Percentiles rank a stretch among this genome's conserved stretches.
Evolutionary conservation across 164 flowering plant species (phyloP).

Genomic region (Magnolia sinica): DNA sequence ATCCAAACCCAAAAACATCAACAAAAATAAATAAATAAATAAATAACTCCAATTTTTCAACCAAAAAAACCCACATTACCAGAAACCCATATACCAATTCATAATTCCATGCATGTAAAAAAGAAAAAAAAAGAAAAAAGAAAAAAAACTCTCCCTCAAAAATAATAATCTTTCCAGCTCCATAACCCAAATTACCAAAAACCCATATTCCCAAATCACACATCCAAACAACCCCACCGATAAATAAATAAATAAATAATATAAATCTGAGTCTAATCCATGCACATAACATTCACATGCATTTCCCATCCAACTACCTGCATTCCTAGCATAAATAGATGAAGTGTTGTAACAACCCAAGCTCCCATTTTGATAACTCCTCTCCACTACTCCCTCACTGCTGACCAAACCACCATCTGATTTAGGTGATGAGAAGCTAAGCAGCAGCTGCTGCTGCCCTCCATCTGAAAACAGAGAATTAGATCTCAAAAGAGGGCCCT

Average conservation of each 20-base stretch:
- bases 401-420: slow-evolving; percentile 27
- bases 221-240: too few species aligned
- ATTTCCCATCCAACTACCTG: slow-evolving; percentile 39
- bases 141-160: background rate
- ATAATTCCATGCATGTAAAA: slow-evolving; percentile 10
- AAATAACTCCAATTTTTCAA: slow-evolving; percentile 15
- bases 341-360: slow-evolving; percentile 33
- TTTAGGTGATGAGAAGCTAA: slow-evolving; percentile 64
- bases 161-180: too few species aligned
- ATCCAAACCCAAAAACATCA: background rate
- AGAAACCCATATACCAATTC: background rate
- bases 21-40: background rate
- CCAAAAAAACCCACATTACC: slow-evolving; percentile 8
- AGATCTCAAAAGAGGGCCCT: slow-evolving; percentile 38
- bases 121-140: background rate
- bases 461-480: slow-evolving; percentile 38
- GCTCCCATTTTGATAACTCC: slow-evolving; percentile 20
- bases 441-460: slow-evolving; percentile 50
- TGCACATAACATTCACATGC: background rate
- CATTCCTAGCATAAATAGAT: slow-evolving; percentile 34
- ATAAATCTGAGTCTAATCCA: background rate
- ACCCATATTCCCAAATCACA: too few species aligned
- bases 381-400: slow-evolving; percentile 9
- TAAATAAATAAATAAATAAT: background rate
- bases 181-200: too few species aligned